Evolutionary conservation across 768 basidiomycete species (phyloP).

Genomic region (Pleurotus citrinopileatus): DNA sequence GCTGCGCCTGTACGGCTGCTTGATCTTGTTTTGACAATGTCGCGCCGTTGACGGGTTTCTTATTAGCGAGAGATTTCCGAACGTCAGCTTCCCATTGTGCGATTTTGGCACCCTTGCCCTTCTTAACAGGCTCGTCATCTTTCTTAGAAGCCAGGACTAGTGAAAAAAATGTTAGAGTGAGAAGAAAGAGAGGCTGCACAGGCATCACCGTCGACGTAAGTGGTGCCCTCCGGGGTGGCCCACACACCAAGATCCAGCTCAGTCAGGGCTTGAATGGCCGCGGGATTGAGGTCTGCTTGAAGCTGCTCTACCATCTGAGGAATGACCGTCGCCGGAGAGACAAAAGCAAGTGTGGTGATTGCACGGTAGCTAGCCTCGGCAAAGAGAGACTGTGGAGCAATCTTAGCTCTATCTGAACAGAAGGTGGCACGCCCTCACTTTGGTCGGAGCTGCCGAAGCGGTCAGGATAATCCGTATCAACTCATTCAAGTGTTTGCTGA

Average conservation of each 20-base stretch:
- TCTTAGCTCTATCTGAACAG: not conserved
- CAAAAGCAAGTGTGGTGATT: constrained; percentile 74
- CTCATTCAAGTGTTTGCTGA: constrained; percentile 45
- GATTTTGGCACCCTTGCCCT: constrained; percentile 87
- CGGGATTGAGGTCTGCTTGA: constrained; percentile 58
- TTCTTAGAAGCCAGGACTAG: constrained; percentile 69
- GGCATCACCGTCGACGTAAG: constrained; percentile 72
- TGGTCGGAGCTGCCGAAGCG: constrained; percentile 41
- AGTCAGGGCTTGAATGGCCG: constrained; percentile 58
- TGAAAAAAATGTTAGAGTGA: too few relatives aligned
- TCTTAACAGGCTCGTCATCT: constrained; percentile 46
- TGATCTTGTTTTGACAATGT: constrained; percentile 82
- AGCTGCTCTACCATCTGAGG: constrained; percentile 71
- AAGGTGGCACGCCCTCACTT: constrained; percentile 40
- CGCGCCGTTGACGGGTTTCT: constrained; percentile 55
- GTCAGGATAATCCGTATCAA: constrained; percentile 49
- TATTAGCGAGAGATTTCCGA: constrained; percentile 78
- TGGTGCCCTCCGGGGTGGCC: constrained; percentile 79
- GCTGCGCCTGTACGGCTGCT: constrained; percentile 78
- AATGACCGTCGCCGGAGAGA: constrained; percentile 67
- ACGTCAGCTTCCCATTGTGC: constrained; percentile 95
- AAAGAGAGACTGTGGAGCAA: constrained; percentile 38
- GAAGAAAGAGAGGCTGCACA: too few relatives aligned
- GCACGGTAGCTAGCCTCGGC: constrained; percentile 72
- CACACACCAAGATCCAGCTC: constrained; percentile 80